These are phyloP conservation scores for Lasiosphaeria miniovina DNA, from an alignment of 495 filamentous ascomycete species.

Conservation along the genomic window DNA sequence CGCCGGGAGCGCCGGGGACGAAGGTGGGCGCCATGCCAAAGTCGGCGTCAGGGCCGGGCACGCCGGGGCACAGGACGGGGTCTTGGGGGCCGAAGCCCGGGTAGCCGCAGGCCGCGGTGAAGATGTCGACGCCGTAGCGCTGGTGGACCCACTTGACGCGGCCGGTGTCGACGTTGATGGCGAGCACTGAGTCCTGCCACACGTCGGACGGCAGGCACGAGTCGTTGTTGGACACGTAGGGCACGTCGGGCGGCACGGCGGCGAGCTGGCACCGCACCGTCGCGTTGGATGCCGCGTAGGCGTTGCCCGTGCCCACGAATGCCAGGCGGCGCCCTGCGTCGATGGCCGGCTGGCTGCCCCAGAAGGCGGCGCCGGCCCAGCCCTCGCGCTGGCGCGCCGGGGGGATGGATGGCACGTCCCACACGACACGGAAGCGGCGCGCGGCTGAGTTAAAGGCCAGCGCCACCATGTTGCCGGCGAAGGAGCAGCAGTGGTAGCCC, in stretches of 20 bases:
- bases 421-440: constrained; percentile 20
- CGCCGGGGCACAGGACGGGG: constrained; percentile 21
- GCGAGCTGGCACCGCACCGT: constrained; percentile 14
- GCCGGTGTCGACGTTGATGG: constrained; percentile 29
- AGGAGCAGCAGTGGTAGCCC: constrained; percentile 35
- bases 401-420: constrained; percentile 31
- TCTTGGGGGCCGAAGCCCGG: constrained; percentile 13
- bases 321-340: constrained; percentile 29
- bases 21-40: constrained; percentile 42
- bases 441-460: constrained; percentile 20
- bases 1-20: constrained; percentile 16
- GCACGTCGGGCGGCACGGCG: constrained; percentile 13
- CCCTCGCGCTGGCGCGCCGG: not conserved
- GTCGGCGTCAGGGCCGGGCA: constrained; percentile 33
- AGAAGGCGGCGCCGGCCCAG: constrained; percentile 35
- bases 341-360: constrained; percentile 42
- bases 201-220: constrained; percentile 22
- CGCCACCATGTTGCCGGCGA: constrained; percentile 30
- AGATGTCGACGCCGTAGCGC: constrained; percentile 26
- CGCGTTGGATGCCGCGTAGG: constrained; percentile 25
- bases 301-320: constrained; percentile 39
- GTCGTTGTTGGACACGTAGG: constrained; percentile 6
- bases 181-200: constrained; percentile 34
- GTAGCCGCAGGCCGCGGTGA: constrained; percentile 27
- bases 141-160: constrained; percentile 32